phyloP scores from a whole-genome alignment of 2,329 filamentous ascomycete species.

The Cephalotrichum gorgonifer region DNA sequence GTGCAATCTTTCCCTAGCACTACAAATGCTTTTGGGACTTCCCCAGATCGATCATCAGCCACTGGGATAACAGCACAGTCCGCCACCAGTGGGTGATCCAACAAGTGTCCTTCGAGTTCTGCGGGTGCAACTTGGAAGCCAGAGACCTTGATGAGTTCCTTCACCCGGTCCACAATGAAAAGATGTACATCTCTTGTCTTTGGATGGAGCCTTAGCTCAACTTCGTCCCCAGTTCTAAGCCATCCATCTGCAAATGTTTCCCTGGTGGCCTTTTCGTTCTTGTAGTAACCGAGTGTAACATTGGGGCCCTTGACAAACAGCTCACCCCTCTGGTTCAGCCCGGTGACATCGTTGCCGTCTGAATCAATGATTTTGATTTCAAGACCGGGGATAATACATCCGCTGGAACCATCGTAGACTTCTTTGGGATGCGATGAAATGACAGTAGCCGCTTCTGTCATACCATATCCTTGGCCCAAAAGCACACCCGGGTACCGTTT shows the following conservation, averaged over 20 bases:
- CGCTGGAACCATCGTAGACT: constrained; percentile 58
- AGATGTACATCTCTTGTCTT: constrained; percentile 64
- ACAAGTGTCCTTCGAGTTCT: constrained; percentile 65
- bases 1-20: constrained; percentile 46
- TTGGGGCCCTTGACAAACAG: constrained; percentile 68
- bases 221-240: constrained; percentile 81
- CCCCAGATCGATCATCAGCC: constrained; percentile 46
- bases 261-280: constrained; percentile 72
- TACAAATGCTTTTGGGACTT: constrained; percentile 54
- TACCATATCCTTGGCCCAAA: constrained; percentile 62
- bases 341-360: constrained; percentile 59
- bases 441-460: constrained; percentile 65
- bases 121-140: constrained; percentile 71
- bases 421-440: constrained; percentile 49
- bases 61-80: constrained; percentile 70
- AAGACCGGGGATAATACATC: constrained; percentile 53
- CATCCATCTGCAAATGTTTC: constrained; percentile 75
- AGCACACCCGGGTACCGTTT: constrained; percentile 2
- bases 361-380: constrained; percentile 53
- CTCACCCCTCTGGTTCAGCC: constrained; percentile 66
- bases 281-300: constrained; percentile 72
- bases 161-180: constrained; percentile 68
- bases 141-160: constrained; percentile 66
- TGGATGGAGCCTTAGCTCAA: constrained; percentile 52
- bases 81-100: constrained; percentile 57